Evolutionary conservation across 176 grass and related monocot species (phyloP), one percentile per base, ranked within the genome.

Genomic region (Neostapfia colusana): DNA sequence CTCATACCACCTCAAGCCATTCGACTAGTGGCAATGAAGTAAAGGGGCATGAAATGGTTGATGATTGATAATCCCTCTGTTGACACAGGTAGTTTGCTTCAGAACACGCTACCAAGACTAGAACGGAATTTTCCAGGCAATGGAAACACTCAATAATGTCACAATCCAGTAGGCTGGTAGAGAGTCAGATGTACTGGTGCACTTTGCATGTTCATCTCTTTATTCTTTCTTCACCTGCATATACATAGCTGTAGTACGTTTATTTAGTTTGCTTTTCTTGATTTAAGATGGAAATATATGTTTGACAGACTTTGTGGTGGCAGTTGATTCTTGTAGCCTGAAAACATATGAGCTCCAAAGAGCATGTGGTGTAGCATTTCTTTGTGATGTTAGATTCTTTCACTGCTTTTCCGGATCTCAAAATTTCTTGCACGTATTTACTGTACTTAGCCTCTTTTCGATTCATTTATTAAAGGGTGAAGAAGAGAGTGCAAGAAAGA

Each of bases 21-120:
- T 60, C 75, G 6, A 75, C 68, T 20, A 78, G 80, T 4, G 44
- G 74, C 13, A 35, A 41, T 10, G 70, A 79, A 27, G 79, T 74
- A 0, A 79, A 89, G 72, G 78, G 81, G 48, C 81, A 87, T 11
- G 74, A 82, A 69, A 57, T 80, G 36, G 23, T 88, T 28, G 79
- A 72, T 64, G 85, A 86, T 13, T 91, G 78, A 89, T 77, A 62
- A 20, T 55, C 63, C 11, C 8, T 23, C 15, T 13, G 5, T 8
- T 24, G 12, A 10, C 36, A 13, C 42, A 63, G 54, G 25, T 74
- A 45, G 10, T 38, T 74, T 69, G 43, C 25, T 28, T 83, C 36
- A 63, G 4, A 55, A 55, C 54, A 80, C n/a, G n/a, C n/a, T 64
- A 37, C 45, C 8, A 63, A 59, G 38, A 46, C 63, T 55, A 75